phyloP scores from a whole-genome alignment of 176 grass and related monocot genomes.

The Lolium multiflorum region DNA sequence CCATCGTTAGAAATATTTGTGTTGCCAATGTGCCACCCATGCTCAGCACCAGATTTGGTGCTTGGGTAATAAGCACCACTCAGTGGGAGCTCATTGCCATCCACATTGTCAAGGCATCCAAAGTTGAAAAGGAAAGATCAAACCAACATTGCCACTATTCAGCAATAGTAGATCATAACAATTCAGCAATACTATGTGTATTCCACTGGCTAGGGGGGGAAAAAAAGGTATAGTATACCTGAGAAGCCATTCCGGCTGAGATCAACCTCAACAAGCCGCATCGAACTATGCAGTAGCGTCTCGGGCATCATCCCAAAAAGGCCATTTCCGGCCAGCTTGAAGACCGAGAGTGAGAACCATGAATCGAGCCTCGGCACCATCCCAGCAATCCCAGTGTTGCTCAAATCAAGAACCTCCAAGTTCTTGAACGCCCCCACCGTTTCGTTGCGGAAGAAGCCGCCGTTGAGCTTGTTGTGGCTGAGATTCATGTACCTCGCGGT shows the following conservation, averaged over 20 bases:
- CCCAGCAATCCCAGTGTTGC: slow-evolving; percentile 72
- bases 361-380: slow-evolving; percentile 65
- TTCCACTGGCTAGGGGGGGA: slow-evolving; percentile 3
- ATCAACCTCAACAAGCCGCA: slow-evolving; percentile 80
- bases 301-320: slow-evolving; percentile 76
- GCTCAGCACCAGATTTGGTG: background rate
- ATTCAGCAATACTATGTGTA: slow-evolving; percentile 12
- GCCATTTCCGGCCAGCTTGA: slow-evolving; percentile 62
- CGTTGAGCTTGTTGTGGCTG: slow-evolving; percentile 75
- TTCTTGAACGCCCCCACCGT: slow-evolving; percentile 82
- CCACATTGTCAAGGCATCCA: slow-evolving; percentile 14
- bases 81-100: slow-evolving; percentile 25
- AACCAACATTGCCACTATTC: slow-evolving; percentile 17
- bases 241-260: slow-evolving; percentile 93
- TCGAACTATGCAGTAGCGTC: slow-evolving; percentile 66
- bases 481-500: slow-evolving; percentile 95
- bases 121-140: background rate
- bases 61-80: background rate
- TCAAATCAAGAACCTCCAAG: slow-evolving; percentile 86
- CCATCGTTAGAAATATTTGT: background rate
- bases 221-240: slow-evolving; percentile 56
- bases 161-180: slow-evolving; percentile 4
- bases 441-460: slow-evolving; percentile 68
- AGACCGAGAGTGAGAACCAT: slow-evolving; percentile 75
- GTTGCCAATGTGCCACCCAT: background rate